These are phyloP conservation scores for Bretschneidera sinensis DNA, from an alignment of 345 rosid genomes.

Conservation along the genomic window DNA sequence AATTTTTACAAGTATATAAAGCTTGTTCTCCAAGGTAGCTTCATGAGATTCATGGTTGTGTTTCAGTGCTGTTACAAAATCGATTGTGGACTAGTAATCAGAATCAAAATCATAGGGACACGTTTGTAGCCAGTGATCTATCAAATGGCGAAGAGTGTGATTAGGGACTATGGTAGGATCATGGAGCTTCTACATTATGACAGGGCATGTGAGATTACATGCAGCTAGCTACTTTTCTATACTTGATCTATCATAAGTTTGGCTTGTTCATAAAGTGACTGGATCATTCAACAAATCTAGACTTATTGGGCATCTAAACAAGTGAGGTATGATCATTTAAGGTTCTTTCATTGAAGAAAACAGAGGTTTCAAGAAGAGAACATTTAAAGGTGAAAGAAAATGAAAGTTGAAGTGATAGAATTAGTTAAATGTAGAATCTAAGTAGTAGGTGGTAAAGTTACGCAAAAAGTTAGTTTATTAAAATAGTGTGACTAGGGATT, in stretches of 20 bases:
- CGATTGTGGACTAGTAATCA: conserved; percentile 6
- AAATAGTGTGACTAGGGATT: too few relatives aligned
- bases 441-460: conserved; percentile 1
- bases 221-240: conserved; percentile 58
- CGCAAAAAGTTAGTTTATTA: not conserved
- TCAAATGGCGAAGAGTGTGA: conserved; percentile 57
- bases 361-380: not conserved
- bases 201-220: conserved; percentile 64
- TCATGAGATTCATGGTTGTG: conserved; percentile 35
- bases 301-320: conserved; percentile 66
- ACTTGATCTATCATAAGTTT: conserved; percentile 64
- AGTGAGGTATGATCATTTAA: conserved; percentile 39
- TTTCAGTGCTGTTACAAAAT: conserved; percentile 31
- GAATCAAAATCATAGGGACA: conserved; percentile 25
- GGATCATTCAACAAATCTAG: conserved; percentile 65
- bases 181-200: conserved; percentile 68
- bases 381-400: not conserved
- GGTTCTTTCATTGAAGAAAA: conserved; percentile 22
- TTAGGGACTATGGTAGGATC: conserved; percentile 57
- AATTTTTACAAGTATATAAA: conserved; percentile 24
- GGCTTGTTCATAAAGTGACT: conserved; percentile 65
- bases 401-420: too few relatives aligned
- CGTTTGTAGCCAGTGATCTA: conserved; percentile 45
- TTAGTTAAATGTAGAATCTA: conserved; percentile 6
- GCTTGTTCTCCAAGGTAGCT: conserved; percentile 22